These are phyloP conservation scores for Sugiyamaella pinicola DNA, from an alignment of 1,139 yeast genomes.

Conservation along the genomic window DNA sequence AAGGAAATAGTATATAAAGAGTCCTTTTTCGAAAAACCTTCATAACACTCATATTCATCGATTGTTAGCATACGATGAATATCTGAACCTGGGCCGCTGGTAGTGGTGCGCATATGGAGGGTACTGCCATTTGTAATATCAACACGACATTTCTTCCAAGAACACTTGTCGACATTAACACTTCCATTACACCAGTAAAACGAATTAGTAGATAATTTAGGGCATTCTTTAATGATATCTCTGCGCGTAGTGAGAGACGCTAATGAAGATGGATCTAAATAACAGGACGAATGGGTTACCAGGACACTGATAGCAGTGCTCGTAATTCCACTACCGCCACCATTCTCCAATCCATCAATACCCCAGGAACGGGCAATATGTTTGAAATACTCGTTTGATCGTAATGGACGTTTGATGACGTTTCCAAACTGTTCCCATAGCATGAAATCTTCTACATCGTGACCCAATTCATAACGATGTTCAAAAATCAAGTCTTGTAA, in stretches of 20 bases:
- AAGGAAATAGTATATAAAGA: conserved; percentile 31
- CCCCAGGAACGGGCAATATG: conserved; percentile 34
- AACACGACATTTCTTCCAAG: conserved; percentile 29
- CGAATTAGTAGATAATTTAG: conserved; percentile 22
- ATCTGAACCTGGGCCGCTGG: background rate
- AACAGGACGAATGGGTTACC: conserved; percentile 32
- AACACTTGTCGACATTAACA: conserved; percentile 15
- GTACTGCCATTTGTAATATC: conserved; percentile 21
- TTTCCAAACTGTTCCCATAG: conserved; percentile 36
- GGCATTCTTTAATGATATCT: conserved; percentile 35
- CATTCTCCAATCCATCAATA: conserved; percentile 13
- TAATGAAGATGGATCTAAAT: conserved; percentile 35
- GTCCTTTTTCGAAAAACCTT: conserved; percentile 25
- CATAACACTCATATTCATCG: conserved; percentile 34
- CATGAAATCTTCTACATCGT: conserved; percentile 32
- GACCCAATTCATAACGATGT: conserved; percentile 36
- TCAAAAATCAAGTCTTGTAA: conserved; percentile 31
- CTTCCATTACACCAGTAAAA: conserved; percentile 24
- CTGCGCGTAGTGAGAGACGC: conserved; percentile 42
- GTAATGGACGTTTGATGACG: conserved; percentile 35
- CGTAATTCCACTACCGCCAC: background rate
- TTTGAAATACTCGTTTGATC: conserved; percentile 32
- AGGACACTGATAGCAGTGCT: conserved; percentile 22
- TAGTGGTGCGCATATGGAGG: conserved; percentile 11
- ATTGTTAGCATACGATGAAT: conserved; percentile 21